Conservation (phyloP, 164 flowering plant genomes). For the Platanus orientalis region DNA sequence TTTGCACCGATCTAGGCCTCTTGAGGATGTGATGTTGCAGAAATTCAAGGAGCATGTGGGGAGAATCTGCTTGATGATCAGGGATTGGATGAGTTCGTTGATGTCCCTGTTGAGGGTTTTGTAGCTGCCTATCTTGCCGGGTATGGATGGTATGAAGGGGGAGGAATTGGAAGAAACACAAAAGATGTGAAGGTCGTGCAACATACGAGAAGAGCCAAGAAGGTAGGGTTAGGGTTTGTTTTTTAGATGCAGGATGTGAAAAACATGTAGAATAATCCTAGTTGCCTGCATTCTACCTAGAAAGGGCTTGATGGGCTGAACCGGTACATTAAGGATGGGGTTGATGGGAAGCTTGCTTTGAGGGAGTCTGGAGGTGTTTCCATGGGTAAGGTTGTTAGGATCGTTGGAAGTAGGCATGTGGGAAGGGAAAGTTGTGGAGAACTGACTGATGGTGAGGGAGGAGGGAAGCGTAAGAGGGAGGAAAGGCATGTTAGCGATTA, state of each 20-base stretch:
- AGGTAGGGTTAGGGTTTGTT: conserved; percentile 49
- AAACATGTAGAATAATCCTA: conserved; percentile 9
- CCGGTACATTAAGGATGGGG: conserved; percentile 11
- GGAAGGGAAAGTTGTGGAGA: conserved; percentile 48
- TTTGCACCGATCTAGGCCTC: not conserved
- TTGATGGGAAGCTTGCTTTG: conserved; percentile 21
- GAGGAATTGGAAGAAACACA: too few relatives aligned
- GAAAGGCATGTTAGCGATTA: too few relatives aligned
- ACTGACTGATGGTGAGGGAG: conserved; percentile 15
- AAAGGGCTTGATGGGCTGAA: conserved; percentile 18
- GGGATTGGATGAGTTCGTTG: conserved; percentile 48
- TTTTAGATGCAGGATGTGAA: conserved; percentile 16
- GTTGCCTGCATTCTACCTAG: conserved; percentile 14
- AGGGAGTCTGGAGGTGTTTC: too few relatives aligned
- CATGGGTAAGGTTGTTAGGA: conserved; percentile 29
- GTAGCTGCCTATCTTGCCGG: too few relatives aligned
- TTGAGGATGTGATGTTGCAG: too few relatives aligned
- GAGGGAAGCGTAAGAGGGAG: too few relatives aligned
- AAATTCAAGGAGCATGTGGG: conserved; percentile 53
- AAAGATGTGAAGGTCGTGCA: conserved; percentile 50
- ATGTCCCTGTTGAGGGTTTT: conserved; percentile 69
- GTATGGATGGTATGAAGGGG: conserved; percentile 77
- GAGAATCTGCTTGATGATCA: conserved; percentile 20
- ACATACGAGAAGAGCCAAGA: conserved; percentile 29
- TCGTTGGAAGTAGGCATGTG: conserved; percentile 34